phyloP scores from a whole-genome alignment of 2,329 filamentous ascomycete species.

The Drechslerella dactyloides region DNA sequence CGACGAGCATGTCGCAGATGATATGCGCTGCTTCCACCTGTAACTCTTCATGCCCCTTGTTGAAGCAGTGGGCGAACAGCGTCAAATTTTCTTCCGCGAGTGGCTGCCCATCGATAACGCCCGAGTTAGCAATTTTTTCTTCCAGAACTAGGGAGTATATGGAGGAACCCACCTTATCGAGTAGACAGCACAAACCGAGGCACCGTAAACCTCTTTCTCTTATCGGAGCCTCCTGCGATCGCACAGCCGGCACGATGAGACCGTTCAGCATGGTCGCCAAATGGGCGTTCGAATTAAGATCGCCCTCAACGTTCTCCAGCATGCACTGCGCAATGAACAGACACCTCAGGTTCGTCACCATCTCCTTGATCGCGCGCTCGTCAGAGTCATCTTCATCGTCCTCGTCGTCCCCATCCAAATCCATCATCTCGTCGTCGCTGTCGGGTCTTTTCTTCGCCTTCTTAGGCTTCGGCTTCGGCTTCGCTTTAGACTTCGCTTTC shows the following conservation, averaged over 20 bases:
- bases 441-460: constrained; percentile 59
- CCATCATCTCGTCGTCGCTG: constrained; percentile 67
- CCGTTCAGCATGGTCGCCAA: constrained; percentile 99
- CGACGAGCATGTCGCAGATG: constrained; percentile 88
- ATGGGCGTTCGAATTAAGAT: constrained; percentile 85
- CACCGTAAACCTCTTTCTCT: constrained; percentile 88
- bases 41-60: constrained; percentile 84
- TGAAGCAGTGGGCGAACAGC: constrained; percentile 95
- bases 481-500: constrained; percentile 32
- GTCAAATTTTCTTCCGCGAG: constrained; percentile 90
- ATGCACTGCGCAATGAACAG: constrained; percentile 97
- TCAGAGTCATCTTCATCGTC: constrained; percentile 63
- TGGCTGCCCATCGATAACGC: constrained; percentile 61
- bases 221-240: constrained; percentile 89
- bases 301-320: constrained; percentile 88
- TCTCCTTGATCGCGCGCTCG: constrained; percentile 81
- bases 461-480: constrained; percentile 38
- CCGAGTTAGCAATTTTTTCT: constrained; percentile 32
- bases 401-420: constrained; percentile 55
- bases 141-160: neutral
- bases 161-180: constrained; percentile 71
- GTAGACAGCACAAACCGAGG: constrained; percentile 84
- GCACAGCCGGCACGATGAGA: constrained; percentile 90
- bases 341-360: constrained; percentile 98
- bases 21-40: constrained; percentile 92